Conservation (phyloP, 2,329 filamentous ascomycete species). For the Lojkania enalia region DNA sequence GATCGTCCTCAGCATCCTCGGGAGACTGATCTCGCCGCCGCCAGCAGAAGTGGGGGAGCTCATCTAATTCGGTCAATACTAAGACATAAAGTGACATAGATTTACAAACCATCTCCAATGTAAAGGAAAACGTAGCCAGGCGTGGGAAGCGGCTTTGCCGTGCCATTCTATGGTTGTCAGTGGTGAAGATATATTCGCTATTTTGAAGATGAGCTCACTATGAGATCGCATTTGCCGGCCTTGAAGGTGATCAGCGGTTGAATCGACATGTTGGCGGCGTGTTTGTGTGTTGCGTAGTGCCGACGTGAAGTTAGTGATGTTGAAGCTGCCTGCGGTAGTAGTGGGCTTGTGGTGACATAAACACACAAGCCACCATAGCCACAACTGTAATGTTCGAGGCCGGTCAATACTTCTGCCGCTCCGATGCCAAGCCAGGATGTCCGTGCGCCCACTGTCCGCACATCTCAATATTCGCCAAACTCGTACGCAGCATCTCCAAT, state of each 20-base stretch:
- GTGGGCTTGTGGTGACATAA: conserved; percentile 3
- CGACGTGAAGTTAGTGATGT: conserved; percentile 19
- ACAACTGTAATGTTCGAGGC: neutral
- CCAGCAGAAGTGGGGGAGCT: conserved; percentile 99
- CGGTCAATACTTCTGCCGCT: neutral
- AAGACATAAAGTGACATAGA: too few relatives aligned
- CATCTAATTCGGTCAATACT: too few relatives aligned
- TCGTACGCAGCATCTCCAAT: conserved; percentile 10
- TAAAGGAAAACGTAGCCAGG: conserved; percentile 92
- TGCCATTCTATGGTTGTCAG: conserved; percentile 45
- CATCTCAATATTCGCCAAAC: neutral
- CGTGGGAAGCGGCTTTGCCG: conserved; percentile 71
- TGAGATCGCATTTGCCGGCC: conserved; percentile 83
- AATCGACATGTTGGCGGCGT: conserved; percentile 68
- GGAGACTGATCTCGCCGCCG: conserved; percentile 73
- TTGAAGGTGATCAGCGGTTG: conserved; percentile 92
- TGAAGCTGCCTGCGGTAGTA: conserved; percentile 7
- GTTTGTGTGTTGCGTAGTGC: conserved; percentile 20
- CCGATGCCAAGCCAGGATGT: neutral
- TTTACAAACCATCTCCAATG: conserved; percentile 69
- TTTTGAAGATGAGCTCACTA: conserved; percentile 60
- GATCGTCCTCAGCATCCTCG: conserved; percentile 77
- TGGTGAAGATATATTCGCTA: conserved; percentile 3
- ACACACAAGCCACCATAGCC: neutral
- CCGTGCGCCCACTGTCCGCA: conserved; percentile 1